Conservation (phyloP, 2,329 filamentous ascomycete species). For the Penicillium brasilianum region DNA sequence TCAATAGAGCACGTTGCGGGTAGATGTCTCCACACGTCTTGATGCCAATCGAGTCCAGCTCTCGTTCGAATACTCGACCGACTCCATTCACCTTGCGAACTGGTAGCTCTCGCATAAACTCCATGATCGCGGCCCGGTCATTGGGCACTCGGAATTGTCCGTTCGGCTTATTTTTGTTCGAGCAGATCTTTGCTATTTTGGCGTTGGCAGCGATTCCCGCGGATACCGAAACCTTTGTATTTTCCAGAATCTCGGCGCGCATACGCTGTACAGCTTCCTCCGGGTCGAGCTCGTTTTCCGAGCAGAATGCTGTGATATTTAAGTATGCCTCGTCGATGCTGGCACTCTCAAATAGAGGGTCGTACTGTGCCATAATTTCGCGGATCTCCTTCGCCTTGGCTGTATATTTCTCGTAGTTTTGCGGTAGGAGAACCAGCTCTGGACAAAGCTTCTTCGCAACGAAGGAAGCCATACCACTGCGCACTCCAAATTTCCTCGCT, state of each 20-base stretch:
- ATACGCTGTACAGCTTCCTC: constrained; percentile 78
- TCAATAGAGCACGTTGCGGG: constrained; percentile 71
- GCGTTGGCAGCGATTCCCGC: constrained; percentile 94
- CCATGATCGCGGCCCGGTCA: constrained; percentile 75
- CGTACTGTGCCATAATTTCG: constrained; percentile 81
- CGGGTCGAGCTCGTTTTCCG: constrained; percentile 68
- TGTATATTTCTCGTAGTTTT: constrained; percentile 89
- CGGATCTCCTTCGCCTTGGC: constrained; percentile 89
- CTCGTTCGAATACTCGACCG: constrained; percentile 90
- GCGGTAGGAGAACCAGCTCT: constrained; percentile 76
- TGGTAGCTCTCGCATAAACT: constrained; percentile 81
- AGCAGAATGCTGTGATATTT: constrained; percentile 88
- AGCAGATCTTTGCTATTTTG: constrained; percentile 92
- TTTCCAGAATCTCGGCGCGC: constrained; percentile 74
- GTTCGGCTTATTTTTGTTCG: constrained; percentile 95
- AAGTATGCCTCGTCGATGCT: constrained; percentile 97
- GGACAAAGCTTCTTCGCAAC: constrained; percentile 95
- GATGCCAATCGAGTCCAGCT: constrained; percentile 84
- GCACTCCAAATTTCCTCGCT: constrained; percentile 85
- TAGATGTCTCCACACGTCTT: constrained; percentile 90
- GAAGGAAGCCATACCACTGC: constrained; percentile 95
- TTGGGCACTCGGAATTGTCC: constrained; percentile 80
- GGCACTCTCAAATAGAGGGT: constrained; percentile 87
- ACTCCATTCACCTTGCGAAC: constrained; percentile 93
- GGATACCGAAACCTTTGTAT: constrained; percentile 83